phyloP scores from a whole-genome alignment of 805 yeast species.

The Nakazawaea ambrosiae region DNA sequence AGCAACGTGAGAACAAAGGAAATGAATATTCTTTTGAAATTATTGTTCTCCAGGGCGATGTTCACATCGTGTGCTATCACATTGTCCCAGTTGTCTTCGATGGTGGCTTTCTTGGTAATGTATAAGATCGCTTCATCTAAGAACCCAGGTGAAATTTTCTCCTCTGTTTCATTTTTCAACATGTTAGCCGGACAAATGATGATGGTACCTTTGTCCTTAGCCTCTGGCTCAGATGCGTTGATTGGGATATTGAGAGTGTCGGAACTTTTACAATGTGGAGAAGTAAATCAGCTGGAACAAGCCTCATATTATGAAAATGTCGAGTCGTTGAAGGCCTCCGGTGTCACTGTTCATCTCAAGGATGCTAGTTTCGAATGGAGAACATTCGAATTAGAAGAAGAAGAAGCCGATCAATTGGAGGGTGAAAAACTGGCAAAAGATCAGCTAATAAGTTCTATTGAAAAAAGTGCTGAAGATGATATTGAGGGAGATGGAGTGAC shows the following conservation, averaged over 20 bases:
- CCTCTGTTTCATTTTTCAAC: conserved; percentile 65
- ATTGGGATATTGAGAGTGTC: conserved; percentile 54
- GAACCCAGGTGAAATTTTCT: conserved; percentile 57
- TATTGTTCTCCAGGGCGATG: conserved; percentile 59
- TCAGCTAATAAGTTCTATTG: background rate
- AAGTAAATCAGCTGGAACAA: conserved; percentile 30
- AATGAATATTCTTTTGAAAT: conserved; percentile 48
- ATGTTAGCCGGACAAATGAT: conserved; percentile 55
- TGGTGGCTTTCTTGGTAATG: conserved; percentile 41
- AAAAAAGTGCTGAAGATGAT: conserved; percentile 1
- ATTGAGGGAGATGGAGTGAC: background rate
- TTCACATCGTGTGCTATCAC: conserved; percentile 61
- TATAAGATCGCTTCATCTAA: conserved; percentile 23
- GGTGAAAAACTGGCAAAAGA: conserved; percentile 1
- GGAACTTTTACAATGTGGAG: conserved; percentile 40
- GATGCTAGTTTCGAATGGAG: conserved; percentile 69
- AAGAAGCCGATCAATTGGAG: conserved; percentile 11
- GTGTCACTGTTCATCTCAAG: conserved; percentile 39
- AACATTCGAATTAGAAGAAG: conserved; percentile 26
- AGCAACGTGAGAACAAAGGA: conserved; percentile 52
- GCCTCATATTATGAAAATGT: conserved; percentile 15
- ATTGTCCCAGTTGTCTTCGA: conserved; percentile 64
- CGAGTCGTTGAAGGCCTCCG: conserved; percentile 13
- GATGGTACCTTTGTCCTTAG: conserved; percentile 64
- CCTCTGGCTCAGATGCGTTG: conserved; percentile 61